phyloP scores from a whole-genome alignment of 208 protist species.

The Porcisia hertigi region DNA sequence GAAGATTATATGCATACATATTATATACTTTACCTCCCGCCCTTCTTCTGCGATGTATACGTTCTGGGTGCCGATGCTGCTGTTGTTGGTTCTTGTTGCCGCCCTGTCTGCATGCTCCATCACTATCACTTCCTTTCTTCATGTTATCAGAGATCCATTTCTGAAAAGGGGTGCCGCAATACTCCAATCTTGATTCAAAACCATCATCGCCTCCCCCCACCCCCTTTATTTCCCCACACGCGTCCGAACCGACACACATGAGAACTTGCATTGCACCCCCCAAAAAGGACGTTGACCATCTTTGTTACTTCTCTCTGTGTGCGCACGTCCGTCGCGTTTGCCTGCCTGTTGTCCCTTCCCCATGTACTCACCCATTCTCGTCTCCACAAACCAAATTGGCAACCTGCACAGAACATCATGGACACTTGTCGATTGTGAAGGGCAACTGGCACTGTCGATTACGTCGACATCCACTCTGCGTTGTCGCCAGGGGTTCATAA shows the following conservation, averaged over 20 bases:
- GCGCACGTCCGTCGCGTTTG: background rate
- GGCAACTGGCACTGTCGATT: background rate
- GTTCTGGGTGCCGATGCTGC: background rate
- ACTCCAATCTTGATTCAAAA: background rate
- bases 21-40: background rate
- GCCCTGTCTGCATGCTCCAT: background rate
- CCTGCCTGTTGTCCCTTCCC: background rate
- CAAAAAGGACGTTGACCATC: background rate
- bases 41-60: conserved; percentile 1
- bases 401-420: background rate
- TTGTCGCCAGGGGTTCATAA: background rate
- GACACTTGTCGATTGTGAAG: background rate
- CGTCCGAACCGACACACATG: background rate
- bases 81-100: background rate
- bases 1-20: background rate
- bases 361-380: background rate
- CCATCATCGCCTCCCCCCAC: background rate
- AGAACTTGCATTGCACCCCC: background rate
- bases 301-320: background rate
- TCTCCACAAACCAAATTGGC: background rate
- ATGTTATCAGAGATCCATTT: background rate
- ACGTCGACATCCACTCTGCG: background rate
- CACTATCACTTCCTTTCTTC: background rate
- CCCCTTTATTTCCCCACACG: background rate
- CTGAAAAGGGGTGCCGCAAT: background rate